Evolutionary conservation across 2,329 filamentous ascomycete genomes (phyloP), one percentile per base, ranked within the genome.

Genomic region (Parascedosporium putredinis): DNA sequence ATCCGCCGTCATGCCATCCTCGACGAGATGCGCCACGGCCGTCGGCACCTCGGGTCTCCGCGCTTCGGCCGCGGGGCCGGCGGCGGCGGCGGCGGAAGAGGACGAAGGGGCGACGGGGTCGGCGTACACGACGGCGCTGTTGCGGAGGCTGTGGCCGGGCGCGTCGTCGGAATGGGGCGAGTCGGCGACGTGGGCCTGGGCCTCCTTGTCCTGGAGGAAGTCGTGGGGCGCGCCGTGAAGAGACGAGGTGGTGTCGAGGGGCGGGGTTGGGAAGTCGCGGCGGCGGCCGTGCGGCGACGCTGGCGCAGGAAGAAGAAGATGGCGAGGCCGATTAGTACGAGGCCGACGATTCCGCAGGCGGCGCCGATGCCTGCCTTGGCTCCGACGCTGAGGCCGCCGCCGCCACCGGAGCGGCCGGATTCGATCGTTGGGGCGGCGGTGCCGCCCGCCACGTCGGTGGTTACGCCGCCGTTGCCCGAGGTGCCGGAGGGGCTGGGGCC

Each of bases 1-100:
- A 0, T 74, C 76, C 7, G 67, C 65, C 45, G 76, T 79, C 76
- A 81, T 81, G 46, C 75, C 73, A n/a, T 79, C 76, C 57, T 81
- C 76, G 4, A 79, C 72, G 29, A 81, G 61, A 53, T 78, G 75
- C 16, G 71, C 70, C 43, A 76, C 73, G 24, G 44, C 55, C 54
- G 24, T 55, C 51, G 45, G 50, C 51, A 18, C 47, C 52, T 45
- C 47, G 51, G 38, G 55, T 51, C 16, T 45, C 3, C n/a, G n/a
- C n/a, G n/a, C n/a, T n/a, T n/a, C n/a, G n/a, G 50, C 50, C 16
- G 43, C 42, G 10, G 40, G 31, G 22, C 38, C 45, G 23, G 46
- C 40, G 36, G 46, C 50, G 42, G 45, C 49, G 55, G 51, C 47
- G 42, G 50, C 40, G 38, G 40, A 25, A 12, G 49, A n/a, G 14